phyloP scores from a whole-genome alignment of 2,329 filamentous ascomycete species.

The Sclerotinia spermophila region DNA sequence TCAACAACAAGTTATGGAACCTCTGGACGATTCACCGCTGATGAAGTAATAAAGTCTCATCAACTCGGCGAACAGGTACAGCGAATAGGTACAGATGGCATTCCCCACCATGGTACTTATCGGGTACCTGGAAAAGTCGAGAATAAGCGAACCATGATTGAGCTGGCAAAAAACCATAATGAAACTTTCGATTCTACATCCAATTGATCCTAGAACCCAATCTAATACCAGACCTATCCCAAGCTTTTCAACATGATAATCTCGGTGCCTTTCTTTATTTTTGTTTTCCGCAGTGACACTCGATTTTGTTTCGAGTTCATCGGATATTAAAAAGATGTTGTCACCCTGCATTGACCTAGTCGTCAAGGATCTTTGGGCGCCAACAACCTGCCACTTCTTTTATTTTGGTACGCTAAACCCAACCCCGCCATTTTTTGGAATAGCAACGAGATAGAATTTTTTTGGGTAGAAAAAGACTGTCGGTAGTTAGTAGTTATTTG shows the following conservation, averaged over 20 bases:
- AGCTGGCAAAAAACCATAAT: slow-evolving; percentile 8
- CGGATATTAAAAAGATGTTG: slow-evolving; percentile 5
- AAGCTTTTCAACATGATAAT: background rate
- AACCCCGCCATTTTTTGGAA: slow-evolving; percentile 14
- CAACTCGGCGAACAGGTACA: slow-evolving; percentile 19
- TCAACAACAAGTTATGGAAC: slow-evolving; percentile 1
- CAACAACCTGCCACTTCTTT: slow-evolving; percentile 17
- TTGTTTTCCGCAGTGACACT: background rate
- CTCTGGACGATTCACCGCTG: slow-evolving; percentile 1
- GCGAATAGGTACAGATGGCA: background rate
- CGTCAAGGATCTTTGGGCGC: slow-evolving; percentile 10
- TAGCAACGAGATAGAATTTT: background rate
- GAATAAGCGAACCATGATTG: background rate
- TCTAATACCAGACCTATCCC: background rate
- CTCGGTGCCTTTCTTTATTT: background rate
- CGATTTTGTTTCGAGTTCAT: background rate
- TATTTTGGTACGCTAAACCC: background rate
- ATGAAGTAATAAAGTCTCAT: slow-evolving; percentile 1
- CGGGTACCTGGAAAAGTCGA: background rate
- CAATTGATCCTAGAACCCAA: background rate
- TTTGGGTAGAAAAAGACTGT: background rate
- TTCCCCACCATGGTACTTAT: background rate
- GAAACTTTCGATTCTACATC: background rate
- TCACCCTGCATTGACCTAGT: slow-evolving; percentile 1
- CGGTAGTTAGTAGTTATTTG: background rate